Percentiles rank a stretch among this genome's conserved stretches.
Conservation (phyloP, 2,329 filamentous ascomycete species). For the Clathrospora elynae region DNA sequence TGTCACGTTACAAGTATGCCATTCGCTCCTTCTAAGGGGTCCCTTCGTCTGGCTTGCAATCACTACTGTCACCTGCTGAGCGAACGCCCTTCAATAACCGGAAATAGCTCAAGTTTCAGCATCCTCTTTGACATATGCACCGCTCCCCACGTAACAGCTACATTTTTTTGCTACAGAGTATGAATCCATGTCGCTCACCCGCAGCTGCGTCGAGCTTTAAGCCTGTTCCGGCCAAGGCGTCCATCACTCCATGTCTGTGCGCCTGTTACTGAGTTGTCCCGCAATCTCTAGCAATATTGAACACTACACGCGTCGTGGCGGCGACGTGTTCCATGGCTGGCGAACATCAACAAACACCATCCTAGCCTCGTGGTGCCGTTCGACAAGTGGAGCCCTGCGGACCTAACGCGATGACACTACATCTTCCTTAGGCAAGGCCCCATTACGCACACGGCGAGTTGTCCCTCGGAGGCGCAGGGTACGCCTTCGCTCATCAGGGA, state of each 20-base stretch:
- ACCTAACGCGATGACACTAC: slow-evolving; percentile 20
- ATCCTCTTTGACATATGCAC: no score
- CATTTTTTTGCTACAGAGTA: no score
- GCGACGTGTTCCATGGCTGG: slow-evolving; percentile 14
- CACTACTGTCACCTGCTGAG: no score
- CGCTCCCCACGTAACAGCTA: no score
- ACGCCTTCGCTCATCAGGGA: slow-evolving; percentile 18
- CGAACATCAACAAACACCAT: slow-evolving; percentile 10
- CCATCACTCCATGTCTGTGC: slow-evolving; percentile 3
- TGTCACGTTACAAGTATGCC: slow-evolving; percentile 4
- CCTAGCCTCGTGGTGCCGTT: slow-evolving; percentile 11
- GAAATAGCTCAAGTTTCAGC: no score
- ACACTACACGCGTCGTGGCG: not conserved
- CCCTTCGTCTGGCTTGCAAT: not conserved
- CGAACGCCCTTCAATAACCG: no score
- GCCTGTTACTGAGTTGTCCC: not conserved
- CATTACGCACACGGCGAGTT: slow-evolving; percentile 24
- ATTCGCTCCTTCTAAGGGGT: not conserved
- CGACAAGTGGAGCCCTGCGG: slow-evolving; percentile 17
- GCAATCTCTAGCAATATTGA: not conserved
- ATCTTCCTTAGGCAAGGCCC: slow-evolving; percentile 20
- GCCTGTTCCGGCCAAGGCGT: slow-evolving; percentile 6
- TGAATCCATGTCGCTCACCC: slow-evolving; percentile 14
- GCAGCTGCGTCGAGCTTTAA: slow-evolving; percentile 9
- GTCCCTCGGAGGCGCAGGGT: slow-evolving; percentile 21